A percentile compares a stretch with the other conserved stretches of the same genome.
These are phyloP conservation scores for Erodium trifolium DNA, from an alignment of 441 rosid species.

Conservation along the genomic window DNA sequence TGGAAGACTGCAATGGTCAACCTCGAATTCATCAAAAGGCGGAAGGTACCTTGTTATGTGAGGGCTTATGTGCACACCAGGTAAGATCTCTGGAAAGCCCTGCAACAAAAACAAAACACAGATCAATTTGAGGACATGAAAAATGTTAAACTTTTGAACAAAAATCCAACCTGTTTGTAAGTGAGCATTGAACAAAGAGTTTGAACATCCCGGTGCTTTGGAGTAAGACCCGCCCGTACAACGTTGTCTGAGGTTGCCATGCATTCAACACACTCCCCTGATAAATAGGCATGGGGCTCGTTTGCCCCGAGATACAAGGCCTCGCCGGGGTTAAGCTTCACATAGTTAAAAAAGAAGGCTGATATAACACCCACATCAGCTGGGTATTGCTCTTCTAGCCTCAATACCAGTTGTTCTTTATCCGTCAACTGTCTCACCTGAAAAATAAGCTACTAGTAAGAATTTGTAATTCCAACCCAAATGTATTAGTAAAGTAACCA, in stretches of 20 bases:
- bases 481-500: neutral
- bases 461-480: too few relatives aligned
- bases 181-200: slow-evolving; percentile 81
- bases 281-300: slow-evolving; percentile 68
- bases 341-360: slow-evolving; percentile 57
- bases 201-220: slow-evolving; percentile 52
- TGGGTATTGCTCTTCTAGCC: slow-evolving; percentile 57
- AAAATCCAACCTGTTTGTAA: slow-evolving; percentile 46
- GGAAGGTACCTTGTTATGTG: slow-evolving; percentile 55
- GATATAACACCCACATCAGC: slow-evolving; percentile 62
- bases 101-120: slow-evolving; percentile 17
- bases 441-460: neutral
- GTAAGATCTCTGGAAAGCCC: slow-evolving; percentile 59
- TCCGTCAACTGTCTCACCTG: slow-evolving; percentile 56
- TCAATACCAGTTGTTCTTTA: slow-evolving; percentile 58
- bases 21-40: slow-evolving; percentile 22
- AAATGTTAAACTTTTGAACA: too few relatives aligned
- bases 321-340: slow-evolving; percentile 69
- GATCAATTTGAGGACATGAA: neutral
- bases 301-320: slow-evolving; percentile 69
- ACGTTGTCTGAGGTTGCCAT: slow-evolving; percentile 88
- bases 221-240: slow-evolving; percentile 78
- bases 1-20: slow-evolving; percentile 47
- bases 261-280: slow-evolving; percentile 67
- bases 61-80: slow-evolving; percentile 42